Percentiles rank a stretch among this genome's conserved stretches.
Conservation (phyloP, 352 stramenopile genomes). For the Blastocystis sp. region DNA sequence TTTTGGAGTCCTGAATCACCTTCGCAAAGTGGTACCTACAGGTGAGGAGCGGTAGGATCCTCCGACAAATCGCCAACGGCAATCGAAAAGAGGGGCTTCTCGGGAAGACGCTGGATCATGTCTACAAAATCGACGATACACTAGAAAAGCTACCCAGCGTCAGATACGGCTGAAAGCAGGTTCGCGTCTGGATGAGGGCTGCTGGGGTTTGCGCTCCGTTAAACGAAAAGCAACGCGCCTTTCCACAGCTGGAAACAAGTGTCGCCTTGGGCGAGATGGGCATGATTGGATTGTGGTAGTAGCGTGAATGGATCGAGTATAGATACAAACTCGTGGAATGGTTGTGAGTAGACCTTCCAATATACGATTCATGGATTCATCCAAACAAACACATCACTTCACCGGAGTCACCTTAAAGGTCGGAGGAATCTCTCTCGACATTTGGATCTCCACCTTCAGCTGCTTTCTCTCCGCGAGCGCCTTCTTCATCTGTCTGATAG, state of each 20-base stretch:
- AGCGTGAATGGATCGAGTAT: too few relatives aligned
- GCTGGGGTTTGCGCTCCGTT: slow-evolving; percentile 8
- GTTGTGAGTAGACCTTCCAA: too few relatives aligned
- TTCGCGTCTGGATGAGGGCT: slow-evolving; percentile 22
- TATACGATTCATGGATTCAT: too few relatives aligned
- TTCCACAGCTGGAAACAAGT: slow-evolving; percentile 25
- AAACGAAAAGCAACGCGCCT: slow-evolving; percentile 47
- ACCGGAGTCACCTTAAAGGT: background rate
- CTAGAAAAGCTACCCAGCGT: background rate
- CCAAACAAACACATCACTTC: slow-evolving; percentile 30
- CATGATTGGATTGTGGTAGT: slow-evolving; percentile 14
- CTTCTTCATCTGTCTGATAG: background rate
- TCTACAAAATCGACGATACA: background rate
- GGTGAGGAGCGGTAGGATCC: background rate
- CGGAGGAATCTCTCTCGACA: background rate
- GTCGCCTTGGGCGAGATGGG: slow-evolving; percentile 16
- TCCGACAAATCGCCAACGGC: slow-evolving; percentile 5
- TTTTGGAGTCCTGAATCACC: background rate
- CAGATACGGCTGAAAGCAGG: slow-evolving; percentile 54
- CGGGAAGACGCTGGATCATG: slow-evolving; percentile 49
- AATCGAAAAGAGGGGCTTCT: slow-evolving; percentile 52
- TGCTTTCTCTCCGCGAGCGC: background rate
- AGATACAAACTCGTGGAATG: too few relatives aligned
- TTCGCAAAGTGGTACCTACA: slow-evolving; percentile 31
- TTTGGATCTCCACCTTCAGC: background rate